phyloP scores from a whole-genome alignment of 108 stramenopile genomes.

The Bacterosira constricta region DNA sequence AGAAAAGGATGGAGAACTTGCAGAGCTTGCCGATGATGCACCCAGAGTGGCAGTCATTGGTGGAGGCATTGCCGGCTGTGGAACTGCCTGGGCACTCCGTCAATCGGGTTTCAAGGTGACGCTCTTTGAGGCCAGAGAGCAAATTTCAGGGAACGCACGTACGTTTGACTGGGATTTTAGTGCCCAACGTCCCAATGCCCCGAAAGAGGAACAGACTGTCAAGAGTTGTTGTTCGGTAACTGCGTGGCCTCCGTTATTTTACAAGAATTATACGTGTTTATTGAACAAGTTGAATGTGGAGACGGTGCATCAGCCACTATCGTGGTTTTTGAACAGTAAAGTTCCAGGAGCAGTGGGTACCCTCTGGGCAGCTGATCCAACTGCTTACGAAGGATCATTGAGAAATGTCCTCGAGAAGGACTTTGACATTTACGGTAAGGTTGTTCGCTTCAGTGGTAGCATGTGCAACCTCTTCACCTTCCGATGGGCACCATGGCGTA shows the following conservation, averaged over 20 bases:
- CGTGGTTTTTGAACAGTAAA: slow-evolving; percentile 62
- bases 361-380: slow-evolving; percentile 58
- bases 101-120: slow-evolving; percentile 52
- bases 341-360: slow-evolving; percentile 60
- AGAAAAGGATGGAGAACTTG: neutral
- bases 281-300: slow-evolving; percentile 47
- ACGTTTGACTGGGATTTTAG: slow-evolving; percentile 61
- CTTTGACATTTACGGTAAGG: slow-evolving; percentile 48
- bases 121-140: slow-evolving; percentile 52
- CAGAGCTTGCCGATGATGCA: neutral
- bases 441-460: slow-evolving; percentile 41
- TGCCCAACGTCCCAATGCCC: slow-evolving; percentile 20
- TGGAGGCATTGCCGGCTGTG: slow-evolving; percentile 66
- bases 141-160: slow-evolving; percentile 62
- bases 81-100: slow-evolving; percentile 60
- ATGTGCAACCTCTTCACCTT: slow-evolving; percentile 53
- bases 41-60: slow-evolving; percentile 64
- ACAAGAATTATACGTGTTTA: slow-evolving; percentile 63
- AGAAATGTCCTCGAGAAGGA: slow-evolving; percentile 51
- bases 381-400: slow-evolving; percentile 50
- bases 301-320: slow-evolving; percentile 53
- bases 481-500: slow-evolving; percentile 59
- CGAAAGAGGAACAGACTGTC: slow-evolving; percentile 35
- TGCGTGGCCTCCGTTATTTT: slow-evolving; percentile 62
- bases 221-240: slow-evolving; percentile 63